Base-by-base conservation (phyloP, 768 basidiomycete genomes). In the Strobilomyces confusus region DNA sequence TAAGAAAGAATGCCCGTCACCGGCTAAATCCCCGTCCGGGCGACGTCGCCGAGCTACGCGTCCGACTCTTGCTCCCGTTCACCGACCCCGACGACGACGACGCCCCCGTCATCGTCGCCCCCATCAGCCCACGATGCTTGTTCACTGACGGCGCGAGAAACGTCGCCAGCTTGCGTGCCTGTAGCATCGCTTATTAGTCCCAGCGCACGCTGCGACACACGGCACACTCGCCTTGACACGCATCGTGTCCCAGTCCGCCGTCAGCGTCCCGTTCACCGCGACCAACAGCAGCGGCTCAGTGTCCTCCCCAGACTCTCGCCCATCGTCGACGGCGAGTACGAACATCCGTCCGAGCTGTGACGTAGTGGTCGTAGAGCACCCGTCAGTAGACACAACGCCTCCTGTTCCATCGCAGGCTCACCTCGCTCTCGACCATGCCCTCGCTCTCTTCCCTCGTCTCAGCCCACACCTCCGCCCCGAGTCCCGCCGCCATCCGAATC, bases 361-460 rank as follows among this genome's bases (percentile, higher is more conserved):
- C 22, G 43, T 25, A 42, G 41, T 52, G 15, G 47, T 22, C 26
- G 26, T 53, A 55, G 49, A 15, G 33, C 37, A 55, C 32, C 29
- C 42, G 22, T 48, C 40, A 49, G 22, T 41, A 45, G 20, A 20
- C 9, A 43, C 22, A 22, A 11, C 11, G 11, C 14, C 26, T n/a
- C 4, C 9, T 41, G 3, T 11, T 9, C 9, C 23, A 12, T 15
- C 29, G 22, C 23, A 13, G 22, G 67, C 75, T 61, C 59, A 89
- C 89, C 79, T 91, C 88, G 66, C 84, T 84, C 55, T 91, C 88
- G 4, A 83, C 84, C 82, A 86, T 86, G 17, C 86, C 87, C 19
- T 63, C 62, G 5, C 40, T 57, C 9, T 69, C 76, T 22, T 80
- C 82, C 55, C 74, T 77, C 25, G 83, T 87, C 69, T 91, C 89